Percentiles rank a stretch among this genome's conserved stretches.
Evolutionary conservation across 2,329 filamentous ascomycete genomes (phyloP).

Genomic region (Aspergillus ustus): DNA sequence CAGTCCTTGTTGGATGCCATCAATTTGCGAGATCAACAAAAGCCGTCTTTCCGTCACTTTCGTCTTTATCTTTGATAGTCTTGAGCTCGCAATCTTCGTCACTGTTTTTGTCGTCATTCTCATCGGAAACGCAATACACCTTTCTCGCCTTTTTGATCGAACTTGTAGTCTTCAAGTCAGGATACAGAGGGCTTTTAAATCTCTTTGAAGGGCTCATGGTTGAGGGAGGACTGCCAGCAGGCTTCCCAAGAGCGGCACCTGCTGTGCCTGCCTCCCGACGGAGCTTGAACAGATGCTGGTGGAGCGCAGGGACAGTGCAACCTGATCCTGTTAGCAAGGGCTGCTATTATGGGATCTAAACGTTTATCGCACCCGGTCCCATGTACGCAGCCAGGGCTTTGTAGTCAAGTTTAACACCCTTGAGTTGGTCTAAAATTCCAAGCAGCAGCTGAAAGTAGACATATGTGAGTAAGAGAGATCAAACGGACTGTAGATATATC

Average conservation of each 20-base stretch:
- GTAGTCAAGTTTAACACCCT: conserved; percentile 6
- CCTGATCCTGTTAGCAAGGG: neutral
- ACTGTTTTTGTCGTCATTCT: neutral
- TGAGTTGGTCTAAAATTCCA: conserved; percentile 9
- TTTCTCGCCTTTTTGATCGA: conserved; percentile 3
- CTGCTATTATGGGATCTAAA: neutral
- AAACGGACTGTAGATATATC: neutral
- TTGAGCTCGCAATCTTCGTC: neutral
- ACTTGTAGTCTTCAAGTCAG: neutral
- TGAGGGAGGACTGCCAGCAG: neutral
- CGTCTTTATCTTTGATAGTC: conserved; percentile 11
- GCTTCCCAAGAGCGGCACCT: neutral
- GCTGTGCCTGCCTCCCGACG: conserved; percentile 1
- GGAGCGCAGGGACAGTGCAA: conserved; percentile 8
- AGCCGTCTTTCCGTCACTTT: neutral
- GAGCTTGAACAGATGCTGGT: conserved; percentile 9
- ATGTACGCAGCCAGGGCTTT: conserved; percentile 7
- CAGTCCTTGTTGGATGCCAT: neutral
- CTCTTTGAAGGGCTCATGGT: neutral
- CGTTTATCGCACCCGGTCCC: conserved; percentile 4
- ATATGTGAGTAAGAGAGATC: neutral
- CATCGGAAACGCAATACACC: neutral
- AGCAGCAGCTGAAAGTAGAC: conserved; percentile 7
- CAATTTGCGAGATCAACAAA: conserved; percentile 6
- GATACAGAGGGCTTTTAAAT: neutral